Percentiles rank a stretch among this genome's conserved stretches.
Evolutionary conservation across 371 early-diverging fungal species (phyloP).

Genomic region (Coemansia sp.): DNA sequence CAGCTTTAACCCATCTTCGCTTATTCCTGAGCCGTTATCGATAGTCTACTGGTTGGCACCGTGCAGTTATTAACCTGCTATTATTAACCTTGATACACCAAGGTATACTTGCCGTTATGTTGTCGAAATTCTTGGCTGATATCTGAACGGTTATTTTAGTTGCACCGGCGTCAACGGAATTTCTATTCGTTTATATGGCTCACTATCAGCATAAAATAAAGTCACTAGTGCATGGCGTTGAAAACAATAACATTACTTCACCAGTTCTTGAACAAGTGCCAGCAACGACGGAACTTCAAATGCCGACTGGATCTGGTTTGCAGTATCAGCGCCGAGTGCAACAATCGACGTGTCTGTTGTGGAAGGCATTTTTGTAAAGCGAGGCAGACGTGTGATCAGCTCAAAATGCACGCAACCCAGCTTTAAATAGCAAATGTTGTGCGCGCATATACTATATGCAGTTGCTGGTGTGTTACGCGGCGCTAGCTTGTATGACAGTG

Average conservation of each 20-base stretch:
- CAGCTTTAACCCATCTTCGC: slow-evolving; percentile 2
- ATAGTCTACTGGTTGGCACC: slow-evolving; percentile 13
- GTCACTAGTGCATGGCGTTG: too few relatives aligned
- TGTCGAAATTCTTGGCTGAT: slow-evolving; percentile 13
- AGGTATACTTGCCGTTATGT: slow-evolving; percentile 15
- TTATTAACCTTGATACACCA: neutral
- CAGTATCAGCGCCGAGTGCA: slow-evolving; percentile 9
- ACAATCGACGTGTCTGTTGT: neutral
- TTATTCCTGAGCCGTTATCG: slow-evolving; percentile 28
- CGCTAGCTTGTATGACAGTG: too few relatives aligned
- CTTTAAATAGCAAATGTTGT: too few relatives aligned
- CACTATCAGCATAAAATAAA: too few relatives aligned
- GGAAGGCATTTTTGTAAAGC: slow-evolving; percentile 3
- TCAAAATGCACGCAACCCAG: too few relatives aligned
- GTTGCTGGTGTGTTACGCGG: too few relatives aligned
- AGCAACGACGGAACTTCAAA: slow-evolving; percentile 19
- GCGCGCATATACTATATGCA: too few relatives aligned
- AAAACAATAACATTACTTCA: neutral
- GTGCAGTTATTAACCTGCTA: neutral
- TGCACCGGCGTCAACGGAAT: slow-evolving; percentile 17
- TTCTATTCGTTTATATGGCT: slow-evolving; percentile 3
- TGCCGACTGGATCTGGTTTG: slow-evolving; percentile 26
- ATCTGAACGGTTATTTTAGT: slow-evolving; percentile 15
- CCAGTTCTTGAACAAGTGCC: slow-evolving; percentile 30
- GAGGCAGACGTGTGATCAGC: too few relatives aligned